Percentiles rank a stretch among this genome's conserved stretches.
Conservation (phyloP, 208 protist species). For the Zelonia costaricensis region DNA sequence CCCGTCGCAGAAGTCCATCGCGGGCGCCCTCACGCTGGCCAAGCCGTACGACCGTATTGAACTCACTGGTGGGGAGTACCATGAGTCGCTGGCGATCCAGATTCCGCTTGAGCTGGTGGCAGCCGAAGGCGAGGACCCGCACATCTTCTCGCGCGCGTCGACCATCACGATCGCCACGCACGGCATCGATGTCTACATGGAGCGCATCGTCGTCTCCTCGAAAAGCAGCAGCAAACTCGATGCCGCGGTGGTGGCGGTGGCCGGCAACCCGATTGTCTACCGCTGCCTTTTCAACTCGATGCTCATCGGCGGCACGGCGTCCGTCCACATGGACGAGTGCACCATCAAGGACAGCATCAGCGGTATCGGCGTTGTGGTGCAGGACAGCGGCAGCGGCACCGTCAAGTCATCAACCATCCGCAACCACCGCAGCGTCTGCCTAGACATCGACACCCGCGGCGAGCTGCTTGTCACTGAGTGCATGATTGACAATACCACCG, state of each 20-base stretch:
- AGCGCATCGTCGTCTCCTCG: slow-evolving; percentile 61
- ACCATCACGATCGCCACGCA: slow-evolving; percentile 65
- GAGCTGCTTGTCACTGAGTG: slow-evolving; percentile 56
- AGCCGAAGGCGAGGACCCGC: slow-evolving; percentile 81
- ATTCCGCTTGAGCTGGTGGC: slow-evolving; percentile 84
- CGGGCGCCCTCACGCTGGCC: slow-evolving; percentile 60
- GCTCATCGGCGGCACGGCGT: slow-evolving; percentile 56
- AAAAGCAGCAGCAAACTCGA: slow-evolving; percentile 66
- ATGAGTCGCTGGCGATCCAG: slow-evolving; percentile 64
- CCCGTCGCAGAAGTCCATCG: slow-evolving; percentile 53
- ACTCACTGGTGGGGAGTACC: slow-evolving; percentile 79
- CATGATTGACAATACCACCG: slow-evolving; percentile 56
- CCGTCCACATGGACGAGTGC: slow-evolving; percentile 52
- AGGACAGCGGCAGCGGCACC: slow-evolving; percentile 55
- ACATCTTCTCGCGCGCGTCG: slow-evolving; percentile 62
- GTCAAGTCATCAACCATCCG: slow-evolving; percentile 58
- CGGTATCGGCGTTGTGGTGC: slow-evolving; percentile 70
- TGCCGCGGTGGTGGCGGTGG: slow-evolving; percentile 48
- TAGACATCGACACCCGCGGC: slow-evolving; percentile 79
- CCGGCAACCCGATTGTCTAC: slow-evolving; percentile 60
- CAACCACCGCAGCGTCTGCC: slow-evolving; percentile 53
- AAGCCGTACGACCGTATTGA: slow-evolving; percentile 89
- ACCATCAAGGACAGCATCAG: slow-evolving; percentile 70
- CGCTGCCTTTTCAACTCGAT: slow-evolving; percentile 69
- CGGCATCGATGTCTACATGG: slow-evolving; percentile 68